phyloP scores from a whole-genome alignment of 1,284 basidiomycete species.

The Leucoagaricus sp. region DNA sequence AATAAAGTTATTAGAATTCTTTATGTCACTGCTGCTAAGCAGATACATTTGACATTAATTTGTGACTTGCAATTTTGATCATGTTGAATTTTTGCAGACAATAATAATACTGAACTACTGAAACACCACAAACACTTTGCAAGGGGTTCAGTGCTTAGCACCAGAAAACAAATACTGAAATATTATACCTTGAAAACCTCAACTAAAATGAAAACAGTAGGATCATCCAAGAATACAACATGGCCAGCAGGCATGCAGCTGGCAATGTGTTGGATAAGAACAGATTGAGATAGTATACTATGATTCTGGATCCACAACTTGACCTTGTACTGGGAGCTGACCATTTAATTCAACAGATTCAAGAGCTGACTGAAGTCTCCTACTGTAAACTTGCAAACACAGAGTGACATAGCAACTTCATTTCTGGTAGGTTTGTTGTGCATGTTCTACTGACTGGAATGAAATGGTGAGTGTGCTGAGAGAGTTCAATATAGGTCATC shows the following conservation, averaged over 20 bases:
- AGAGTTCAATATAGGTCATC: neutral
- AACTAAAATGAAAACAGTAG: slow-evolving; percentile 72
- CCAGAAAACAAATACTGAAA: slow-evolving; percentile 1
- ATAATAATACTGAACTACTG: slow-evolving; percentile 72
- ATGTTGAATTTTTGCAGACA: slow-evolving; percentile 73
- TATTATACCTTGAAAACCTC: slow-evolving; percentile 76
- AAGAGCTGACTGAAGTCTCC: slow-evolving; percentile 7
- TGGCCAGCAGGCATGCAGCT: slow-evolving; percentile 67
- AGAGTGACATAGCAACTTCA: slow-evolving; percentile 57
- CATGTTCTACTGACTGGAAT: slow-evolving; percentile 70
- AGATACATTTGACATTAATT: slow-evolving; percentile 17
- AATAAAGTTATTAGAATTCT: neutral
- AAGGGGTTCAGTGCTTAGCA: neutral
- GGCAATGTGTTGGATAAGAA: slow-evolving; percentile 66
- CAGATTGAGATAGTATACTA: slow-evolving; percentile 56
- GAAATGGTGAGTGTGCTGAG: slow-evolving; percentile 67
- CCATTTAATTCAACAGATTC: neutral
- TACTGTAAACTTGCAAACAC: slow-evolving; percentile 51
- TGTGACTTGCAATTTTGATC: slow-evolving; percentile 56
- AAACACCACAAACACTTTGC: slow-evolving; percentile 72
- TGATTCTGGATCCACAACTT: slow-evolving; percentile 76
- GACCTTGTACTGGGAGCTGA: slow-evolving; percentile 66
- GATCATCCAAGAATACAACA: slow-evolving; percentile 63
- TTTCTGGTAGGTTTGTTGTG: slow-evolving; percentile 67
- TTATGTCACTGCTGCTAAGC: slow-evolving; percentile 1